Evolutionary conservation across 768 basidiomycete genomes (phyloP), one percentile per base, ranked within the genome.

Genomic region (Pleurotus citrinopileatus): DNA sequence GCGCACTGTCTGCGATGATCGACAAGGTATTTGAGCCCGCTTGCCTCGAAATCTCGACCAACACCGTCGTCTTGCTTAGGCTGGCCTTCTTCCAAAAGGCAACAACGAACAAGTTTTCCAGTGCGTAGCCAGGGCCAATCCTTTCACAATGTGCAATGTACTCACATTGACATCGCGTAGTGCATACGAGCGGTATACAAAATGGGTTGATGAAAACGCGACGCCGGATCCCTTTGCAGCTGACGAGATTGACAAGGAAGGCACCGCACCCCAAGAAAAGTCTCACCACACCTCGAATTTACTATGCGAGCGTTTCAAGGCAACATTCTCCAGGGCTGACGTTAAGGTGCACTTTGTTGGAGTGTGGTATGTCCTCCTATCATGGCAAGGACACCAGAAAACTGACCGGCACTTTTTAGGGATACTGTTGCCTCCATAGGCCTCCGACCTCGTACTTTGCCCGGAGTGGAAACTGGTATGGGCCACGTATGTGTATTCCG

Each of bases 351-450:
- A 78, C 60, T 79, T 79, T 46, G 63, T 78, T 4, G 77, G 77
- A 2, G 71, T 66, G 19, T 78, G 77, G 77, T 77, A 47, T 17
- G 59, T 44, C 5, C 44, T 12, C 6, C 28, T 8, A 46, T 46
- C 15, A 28, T 38, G 9, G n/a, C n/a, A n/a, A n/a, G n/a, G n/a
- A n/a, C 28, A 34, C 27, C 25, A 13, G 37, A 15, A 20, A 37
- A 4, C 32, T 28, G 26, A n/a, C 20, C 7, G 32, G 2, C 10
- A 17, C 10, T 43, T 8, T 44, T 3, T 42, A 78, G 76, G 76
- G 77, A 78, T 26, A 76, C 75, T 1, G 77, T 78, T 5, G 76
- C 78, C 3, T 75, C 77, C 0, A 66, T 79, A 37, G 74, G 77
- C 3, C 7, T 76, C 2, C 59, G 73, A 42, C 57, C 52, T 13